Percentiles rank a stretch among this genome's conserved stretches.
Evolutionary conservation across 1,139 yeast genomes (phyloP).

Genomic region (Nakaseomyces bracarensis): DNA sequence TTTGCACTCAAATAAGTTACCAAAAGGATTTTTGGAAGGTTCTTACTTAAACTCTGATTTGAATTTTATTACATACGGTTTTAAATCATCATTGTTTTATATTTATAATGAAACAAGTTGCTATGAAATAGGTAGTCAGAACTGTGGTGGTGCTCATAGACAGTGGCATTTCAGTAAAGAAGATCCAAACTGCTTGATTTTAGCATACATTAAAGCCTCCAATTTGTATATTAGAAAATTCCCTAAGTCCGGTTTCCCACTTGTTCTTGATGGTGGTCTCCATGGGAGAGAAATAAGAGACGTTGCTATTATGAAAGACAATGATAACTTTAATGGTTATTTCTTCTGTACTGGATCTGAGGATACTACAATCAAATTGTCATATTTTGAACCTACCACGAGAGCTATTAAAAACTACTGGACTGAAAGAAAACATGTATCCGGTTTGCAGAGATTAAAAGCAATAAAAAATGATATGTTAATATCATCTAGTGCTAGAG

Average conservation of each 20-base stretch:
- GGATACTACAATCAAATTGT: conserved; percentile 68
- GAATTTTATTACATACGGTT: conserved; percentile 67
- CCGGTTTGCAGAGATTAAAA: conserved; percentile 73
- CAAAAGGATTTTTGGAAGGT: conserved; percentile 78
- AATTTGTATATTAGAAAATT: conserved; percentile 33
- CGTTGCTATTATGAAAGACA: conserved; percentile 40
- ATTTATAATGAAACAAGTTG: conserved; percentile 78
- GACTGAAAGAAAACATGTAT: conserved; percentile 72
- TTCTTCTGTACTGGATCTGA: conserved; percentile 74
- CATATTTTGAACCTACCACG: conserved; percentile 33
- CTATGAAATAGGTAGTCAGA: conserved; percentile 56
- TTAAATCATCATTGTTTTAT: conserved; percentile 69
- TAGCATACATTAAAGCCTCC: conserved; percentile 50
- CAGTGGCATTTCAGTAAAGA: conserved; percentile 47
- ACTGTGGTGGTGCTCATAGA: conserved; percentile 92
- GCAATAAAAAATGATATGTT: conserved; percentile 51
- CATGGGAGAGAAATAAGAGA: conserved; percentile 88
- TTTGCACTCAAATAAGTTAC: conserved; percentile 53
- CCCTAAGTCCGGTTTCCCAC: conserved; percentile 23
- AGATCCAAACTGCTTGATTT: conserved; percentile 30
- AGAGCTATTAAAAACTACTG: conserved; percentile 45
- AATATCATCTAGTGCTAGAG: conserved; percentile 76
- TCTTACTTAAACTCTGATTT: conserved; percentile 38
- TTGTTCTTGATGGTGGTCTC: conserved; percentile 47
- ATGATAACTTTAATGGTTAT: conserved; percentile 21